Base-by-base conservation (phyloP, 2,329 filamentous ascomycete genomes). In the Cytospora piceae region DNA sequence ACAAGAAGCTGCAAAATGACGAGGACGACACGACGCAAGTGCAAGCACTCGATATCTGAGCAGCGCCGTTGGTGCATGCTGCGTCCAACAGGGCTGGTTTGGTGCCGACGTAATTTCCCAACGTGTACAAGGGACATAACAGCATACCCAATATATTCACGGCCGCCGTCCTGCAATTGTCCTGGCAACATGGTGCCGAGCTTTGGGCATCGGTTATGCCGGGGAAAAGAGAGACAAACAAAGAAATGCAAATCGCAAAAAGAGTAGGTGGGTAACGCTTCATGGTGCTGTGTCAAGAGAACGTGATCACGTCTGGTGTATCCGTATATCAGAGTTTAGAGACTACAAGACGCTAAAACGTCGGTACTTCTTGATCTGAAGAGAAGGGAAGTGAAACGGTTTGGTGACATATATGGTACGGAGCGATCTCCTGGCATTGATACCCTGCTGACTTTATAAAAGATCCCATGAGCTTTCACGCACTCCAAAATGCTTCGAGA, bases 41-140 rank as follows among this genome's bases (percentile, higher is more conserved):
- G 32, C 60, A 62, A 2, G 60, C 60, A 31, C 60, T 62, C 1
- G 37, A 56, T 4, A 62, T 56, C 6, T 37, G 52, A 20, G 39
- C 0, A 8, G 37, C 4, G 2, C 39, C 60, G 5, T 34, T 5
- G 0, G 52, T n/a, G 20, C 60, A 62, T 3, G 52, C 52, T 42
- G n/a, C 7, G 15, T 6, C 12, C 9, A 55, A 24, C 5, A 11
- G 6, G 0, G 7, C 20, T 11, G 58, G 46, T 3, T 29, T 55
- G 2, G 31, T 11, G 3, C 37, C 52, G 4, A 49, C 2, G 4
- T 55, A 34, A 1, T 12, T 4, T 2, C 37, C 52, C 11, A 49
- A 0, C 6, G 15, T 34, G 9, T 46, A 61, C 1, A 56, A 2
- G 7, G 14, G 20, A 24, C 59, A 61, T 14, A 55, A 12, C 2